phyloP scores from a whole-genome alignment of 345 rosid genomes.

The Gossypium arboreum region DNA sequence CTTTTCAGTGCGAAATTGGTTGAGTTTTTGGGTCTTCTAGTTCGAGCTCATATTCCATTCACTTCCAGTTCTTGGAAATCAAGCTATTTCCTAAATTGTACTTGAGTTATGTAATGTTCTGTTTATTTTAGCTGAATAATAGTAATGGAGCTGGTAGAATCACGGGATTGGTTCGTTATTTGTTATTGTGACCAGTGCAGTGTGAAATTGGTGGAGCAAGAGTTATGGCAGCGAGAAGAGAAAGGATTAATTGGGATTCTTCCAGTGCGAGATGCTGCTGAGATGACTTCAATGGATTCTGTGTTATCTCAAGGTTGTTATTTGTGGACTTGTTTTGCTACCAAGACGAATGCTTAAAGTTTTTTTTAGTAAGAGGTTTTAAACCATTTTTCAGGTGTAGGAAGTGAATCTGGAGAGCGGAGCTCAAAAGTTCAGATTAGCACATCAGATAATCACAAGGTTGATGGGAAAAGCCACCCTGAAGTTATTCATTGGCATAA shows the following conservation, averaged over 20 bases:
- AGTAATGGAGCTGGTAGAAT: not conserved
- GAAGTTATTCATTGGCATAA: constrained; percentile 88
- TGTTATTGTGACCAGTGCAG: constrained; percentile 30
- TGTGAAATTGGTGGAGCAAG: constrained; percentile 97
- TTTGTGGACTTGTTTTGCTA: not conserved
- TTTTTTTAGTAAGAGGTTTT: not conserved
- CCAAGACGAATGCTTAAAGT: not conserved
- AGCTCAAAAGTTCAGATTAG: constrained; percentile 52
- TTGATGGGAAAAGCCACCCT: constrained; percentile 73
- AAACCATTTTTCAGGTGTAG: constrained; percentile 39
- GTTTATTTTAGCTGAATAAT: constrained; percentile 5
- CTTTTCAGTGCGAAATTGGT: constrained; percentile 75
- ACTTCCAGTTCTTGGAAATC: not conserved
- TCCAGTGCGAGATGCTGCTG: constrained; percentile 87
- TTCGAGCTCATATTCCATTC: not conserved
- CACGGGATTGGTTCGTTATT: constrained; percentile 14
- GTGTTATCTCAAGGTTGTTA: constrained; percentile 50
- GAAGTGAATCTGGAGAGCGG: constrained; percentile 64
- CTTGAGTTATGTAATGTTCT: not conserved
- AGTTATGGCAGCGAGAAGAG: constrained; percentile 97
- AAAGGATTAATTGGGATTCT: constrained; percentile 91
- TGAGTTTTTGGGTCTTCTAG: constrained; percentile 30
- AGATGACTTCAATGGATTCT: constrained; percentile 45
- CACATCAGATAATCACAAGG: constrained; percentile 62
- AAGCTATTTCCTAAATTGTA: not conserved